Conservation (phyloP, 495 filamentous ascomycete species). For the Peziza echinospora region DNA sequence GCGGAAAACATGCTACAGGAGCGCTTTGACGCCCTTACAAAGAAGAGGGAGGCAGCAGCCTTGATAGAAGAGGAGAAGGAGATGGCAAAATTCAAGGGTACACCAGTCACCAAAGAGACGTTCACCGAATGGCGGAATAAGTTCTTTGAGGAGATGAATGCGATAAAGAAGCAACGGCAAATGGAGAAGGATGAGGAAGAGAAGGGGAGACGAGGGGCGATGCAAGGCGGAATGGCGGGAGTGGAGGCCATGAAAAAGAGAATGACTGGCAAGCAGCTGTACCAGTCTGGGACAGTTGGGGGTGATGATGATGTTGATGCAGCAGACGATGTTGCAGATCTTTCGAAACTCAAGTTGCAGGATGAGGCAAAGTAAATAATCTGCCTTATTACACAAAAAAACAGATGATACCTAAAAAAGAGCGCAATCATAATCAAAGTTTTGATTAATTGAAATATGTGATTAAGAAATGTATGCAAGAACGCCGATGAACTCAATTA, state of each 20-base stretch:
- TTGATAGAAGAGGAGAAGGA: conserved; percentile 67
- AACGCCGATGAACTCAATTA: too few species aligned
- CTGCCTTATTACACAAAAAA: too few species aligned
- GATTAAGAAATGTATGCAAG: too few species aligned
- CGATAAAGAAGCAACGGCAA: conserved; percentile 3
- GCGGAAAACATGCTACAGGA: conserved; percentile 60
- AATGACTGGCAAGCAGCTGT: conserved; percentile 12
- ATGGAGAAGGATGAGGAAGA: conserved; percentile 15
- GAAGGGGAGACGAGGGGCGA: conserved; percentile 7
- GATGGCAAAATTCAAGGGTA: conserved; percentile 91
- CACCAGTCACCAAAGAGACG: conserved; percentile 57
- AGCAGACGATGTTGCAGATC: conserved; percentile 12
- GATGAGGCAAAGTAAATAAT: conserved; percentile 6
- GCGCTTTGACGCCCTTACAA: conserved; percentile 37
- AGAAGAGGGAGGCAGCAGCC: conserved; percentile 41
- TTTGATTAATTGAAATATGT: too few species aligned
- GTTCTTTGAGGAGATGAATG: conserved; percentile 65
- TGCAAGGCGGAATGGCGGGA: conserved; percentile 5
- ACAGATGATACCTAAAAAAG: too few species aligned
- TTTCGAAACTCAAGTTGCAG: conserved; percentile 14
- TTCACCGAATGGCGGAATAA: conserved; percentile 61
- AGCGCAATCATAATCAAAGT: too few species aligned
- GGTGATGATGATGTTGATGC: conserved; percentile 11
- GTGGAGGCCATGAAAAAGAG: conserved; percentile 21
- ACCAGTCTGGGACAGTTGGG: conserved; percentile 7